A percentile compares a stretch with the other conserved stretches of the same genome.
Conservation (phyloP, 495 filamentous ascomycete species). For the Poronia punctata region DNA sequence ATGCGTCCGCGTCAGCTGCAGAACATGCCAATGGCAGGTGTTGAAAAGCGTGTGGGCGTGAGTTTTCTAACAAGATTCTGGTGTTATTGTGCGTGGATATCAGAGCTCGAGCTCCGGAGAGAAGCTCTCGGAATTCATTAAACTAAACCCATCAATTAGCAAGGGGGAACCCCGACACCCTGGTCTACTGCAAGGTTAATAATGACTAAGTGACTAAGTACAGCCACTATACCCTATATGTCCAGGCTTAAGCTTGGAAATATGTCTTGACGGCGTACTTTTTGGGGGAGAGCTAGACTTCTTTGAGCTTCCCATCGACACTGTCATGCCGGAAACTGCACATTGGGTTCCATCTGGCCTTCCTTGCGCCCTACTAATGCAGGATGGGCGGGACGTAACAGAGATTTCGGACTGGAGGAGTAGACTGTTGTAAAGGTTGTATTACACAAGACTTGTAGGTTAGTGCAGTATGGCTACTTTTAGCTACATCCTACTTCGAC, state of each 20-base stretch:
- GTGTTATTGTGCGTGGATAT: conserved; percentile 6
- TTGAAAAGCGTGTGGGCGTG: neutral
- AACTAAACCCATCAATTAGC: neutral
- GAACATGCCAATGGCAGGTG: neutral
- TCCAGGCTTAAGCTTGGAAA: neutral
- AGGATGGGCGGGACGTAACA: no score
- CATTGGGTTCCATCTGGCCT: no score
- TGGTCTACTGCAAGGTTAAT: neutral
- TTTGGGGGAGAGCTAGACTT: neutral
- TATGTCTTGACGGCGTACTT: no score
- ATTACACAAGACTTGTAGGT: no score
- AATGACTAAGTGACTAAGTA: no score
- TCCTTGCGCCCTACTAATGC: no score
- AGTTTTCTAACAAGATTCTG: neutral
- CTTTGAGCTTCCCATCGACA: no score
- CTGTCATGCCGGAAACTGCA: no score
- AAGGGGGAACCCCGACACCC: conserved; percentile 6
- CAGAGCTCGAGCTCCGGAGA: neutral
- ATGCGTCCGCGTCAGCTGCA: neutral
- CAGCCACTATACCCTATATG: conserved; percentile 1
- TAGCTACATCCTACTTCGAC: no score
- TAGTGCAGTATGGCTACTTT: no score
- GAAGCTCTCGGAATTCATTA: neutral
- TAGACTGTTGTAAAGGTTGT: no score
- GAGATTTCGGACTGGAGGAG: no score